Conservation (phyloP, 2,329 filamentous ascomycete genomes). For the Exutisphaerella laricina region DNA sequence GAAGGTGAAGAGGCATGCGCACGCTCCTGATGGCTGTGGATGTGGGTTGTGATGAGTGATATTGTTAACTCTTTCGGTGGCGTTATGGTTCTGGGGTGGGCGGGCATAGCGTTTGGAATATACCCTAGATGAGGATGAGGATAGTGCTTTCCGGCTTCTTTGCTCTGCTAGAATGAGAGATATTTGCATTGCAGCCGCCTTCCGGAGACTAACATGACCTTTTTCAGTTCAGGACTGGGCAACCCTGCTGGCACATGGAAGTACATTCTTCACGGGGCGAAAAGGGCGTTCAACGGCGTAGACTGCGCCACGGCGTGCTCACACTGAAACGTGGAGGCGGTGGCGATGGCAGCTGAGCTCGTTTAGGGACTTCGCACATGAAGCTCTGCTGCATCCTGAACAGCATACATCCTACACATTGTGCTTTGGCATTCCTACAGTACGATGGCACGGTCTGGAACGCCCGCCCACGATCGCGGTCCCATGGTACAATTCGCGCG, state of each 20-base stretch:
- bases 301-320: no score
- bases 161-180: background rate
- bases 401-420: no score
- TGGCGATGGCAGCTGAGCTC: no score
- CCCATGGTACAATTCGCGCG: background rate
- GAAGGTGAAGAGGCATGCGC: background rate
- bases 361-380: no score
- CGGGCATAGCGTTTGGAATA: background rate
- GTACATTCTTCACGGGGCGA: no score
- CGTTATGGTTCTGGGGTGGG: constrained; percentile 6
- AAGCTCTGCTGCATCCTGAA: no score
- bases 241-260: no score
- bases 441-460: no score
- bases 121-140: background rate
- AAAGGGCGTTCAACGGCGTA: no score
- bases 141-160: background rate
- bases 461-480: background rate
- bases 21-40: background rate
- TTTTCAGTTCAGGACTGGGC: no score
- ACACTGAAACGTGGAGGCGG: no score
- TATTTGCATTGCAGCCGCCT: background rate
- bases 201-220: background rate
- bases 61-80: background rate
- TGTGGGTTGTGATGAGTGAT: background rate
- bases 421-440: no score